phyloP scores from a whole-genome alignment of 1,284 basidiomycete genomes.

The Jaminaea rosea region DNA sequence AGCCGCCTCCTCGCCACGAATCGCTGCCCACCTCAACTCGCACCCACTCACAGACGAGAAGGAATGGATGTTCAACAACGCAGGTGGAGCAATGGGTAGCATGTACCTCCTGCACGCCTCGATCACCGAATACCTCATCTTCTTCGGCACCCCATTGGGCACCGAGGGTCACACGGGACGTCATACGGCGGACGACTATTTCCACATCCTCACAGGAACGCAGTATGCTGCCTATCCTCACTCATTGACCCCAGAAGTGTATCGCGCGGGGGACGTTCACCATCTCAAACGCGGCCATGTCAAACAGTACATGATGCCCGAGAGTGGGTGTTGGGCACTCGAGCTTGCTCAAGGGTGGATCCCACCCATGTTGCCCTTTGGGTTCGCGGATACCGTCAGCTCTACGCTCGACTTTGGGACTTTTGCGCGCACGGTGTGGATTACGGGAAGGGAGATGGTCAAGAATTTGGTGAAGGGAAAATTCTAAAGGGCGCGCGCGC shows the following conservation, averaged over 20 bases:
- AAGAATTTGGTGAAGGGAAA: slow-evolving; percentile 27
- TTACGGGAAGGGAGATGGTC: slow-evolving; percentile 56
- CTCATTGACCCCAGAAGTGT: slow-evolving; percentile 69
- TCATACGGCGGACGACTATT: slow-evolving; percentile 95
- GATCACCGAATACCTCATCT: slow-evolving; percentile 70
- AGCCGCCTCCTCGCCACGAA: slow-evolving; percentile 23
- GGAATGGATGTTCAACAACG: slow-evolving; percentile 97
- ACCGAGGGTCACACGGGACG: slow-evolving; percentile 92
- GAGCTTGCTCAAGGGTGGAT: slow-evolving; percentile 73
- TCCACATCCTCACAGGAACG: slow-evolving; percentile 85
- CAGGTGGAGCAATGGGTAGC: slow-evolving; percentile 90
- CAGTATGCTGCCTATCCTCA: slow-evolving; percentile 85
- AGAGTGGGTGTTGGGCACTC: slow-evolving; percentile 78
- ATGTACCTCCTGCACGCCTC: slow-evolving; percentile 96
- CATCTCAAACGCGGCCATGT: slow-evolving; percentile 69
- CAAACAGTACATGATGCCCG: slow-evolving; percentile 96
- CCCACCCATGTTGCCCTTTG: slow-evolving; percentile 63
- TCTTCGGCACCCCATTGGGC: slow-evolving; percentile 90
- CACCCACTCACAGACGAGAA: slow-evolving; percentile 46
- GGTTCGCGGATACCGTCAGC: slow-evolving; percentile 71
- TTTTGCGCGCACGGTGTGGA: slow-evolving; percentile 66
- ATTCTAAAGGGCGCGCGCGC: too few species aligned
- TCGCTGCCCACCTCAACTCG: slow-evolving; percentile 33
- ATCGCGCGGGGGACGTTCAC: slow-evolving; percentile 74
- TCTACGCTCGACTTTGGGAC: slow-evolving; percentile 83